Percentiles rank a stretch among this genome's conserved stretches.
phyloP scores from a whole-genome alignment of 116 monocot genomes.

The Zostera marina region DNA sequence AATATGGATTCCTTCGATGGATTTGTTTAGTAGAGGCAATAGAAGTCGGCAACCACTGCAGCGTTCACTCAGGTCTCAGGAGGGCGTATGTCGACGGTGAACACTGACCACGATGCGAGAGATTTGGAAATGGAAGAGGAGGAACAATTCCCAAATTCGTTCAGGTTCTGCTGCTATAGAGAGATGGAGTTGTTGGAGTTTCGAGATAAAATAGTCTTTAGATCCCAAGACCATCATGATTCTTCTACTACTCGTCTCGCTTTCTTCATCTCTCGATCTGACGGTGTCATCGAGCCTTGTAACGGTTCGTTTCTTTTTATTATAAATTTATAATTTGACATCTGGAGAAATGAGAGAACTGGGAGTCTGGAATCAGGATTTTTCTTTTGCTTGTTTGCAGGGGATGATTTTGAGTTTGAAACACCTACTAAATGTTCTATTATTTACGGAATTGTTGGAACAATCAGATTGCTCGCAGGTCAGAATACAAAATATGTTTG shows the following conservation, averaged over 20 bases:
- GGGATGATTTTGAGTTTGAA: slow-evolving; percentile 10
- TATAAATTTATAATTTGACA: not conserved
- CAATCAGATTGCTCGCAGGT: slow-evolving; percentile 35
- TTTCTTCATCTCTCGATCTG: slow-evolving; percentile 54
- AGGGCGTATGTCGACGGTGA: not conserved
- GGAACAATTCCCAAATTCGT: not conserved
- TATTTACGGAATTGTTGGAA: slow-evolving; percentile 34
- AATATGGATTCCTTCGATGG: too few relatives aligned
- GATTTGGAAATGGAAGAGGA: slow-evolving; percentile 2
- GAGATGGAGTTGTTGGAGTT: slow-evolving; percentile 64
- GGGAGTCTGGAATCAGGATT: not conserved
- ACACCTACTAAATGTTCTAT: slow-evolving; percentile 14
- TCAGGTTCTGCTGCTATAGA: slow-evolving; percentile 27
- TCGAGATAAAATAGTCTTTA: slow-evolving; percentile 56
- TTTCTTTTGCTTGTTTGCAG: slow-evolving; percentile 13
- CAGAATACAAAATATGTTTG: not conserved
- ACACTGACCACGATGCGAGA: not conserved
- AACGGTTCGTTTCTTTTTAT: slow-evolving; percentile 9
- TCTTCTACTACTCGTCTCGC: slow-evolving; percentile 13
- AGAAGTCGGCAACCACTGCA: too few relatives aligned
- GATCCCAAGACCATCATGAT: slow-evolving; percentile 43
- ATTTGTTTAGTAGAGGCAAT: too few relatives aligned
- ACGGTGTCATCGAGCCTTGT: slow-evolving; percentile 29
- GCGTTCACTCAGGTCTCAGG: too few relatives aligned
- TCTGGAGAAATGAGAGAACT: not conserved